A percentile compares a stretch with the other conserved stretches of the same genome.
Conservation (phyloP, 1,284 basidiomycete genomes). For the Microbotryum silenes-acaulis region DNA sequence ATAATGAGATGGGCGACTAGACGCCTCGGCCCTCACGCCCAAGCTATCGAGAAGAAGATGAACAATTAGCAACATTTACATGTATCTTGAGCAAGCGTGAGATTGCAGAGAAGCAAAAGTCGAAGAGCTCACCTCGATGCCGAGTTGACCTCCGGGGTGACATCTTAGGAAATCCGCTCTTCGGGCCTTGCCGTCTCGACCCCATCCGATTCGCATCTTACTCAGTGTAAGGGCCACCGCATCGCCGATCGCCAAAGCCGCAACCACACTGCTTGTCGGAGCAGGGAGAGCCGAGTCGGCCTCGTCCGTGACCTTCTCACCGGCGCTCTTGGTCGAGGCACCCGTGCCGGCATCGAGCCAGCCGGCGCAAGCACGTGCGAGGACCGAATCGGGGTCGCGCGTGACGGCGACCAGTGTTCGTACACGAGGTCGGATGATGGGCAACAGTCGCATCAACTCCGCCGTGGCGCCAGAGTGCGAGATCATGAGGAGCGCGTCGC, state of each 20-base stretch:
- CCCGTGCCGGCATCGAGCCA: conserved; percentile 39
- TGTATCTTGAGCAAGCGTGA: background rate
- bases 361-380: conserved; percentile 38
- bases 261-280: conserved; percentile 41
- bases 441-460: conserved; percentile 40
- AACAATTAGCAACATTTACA: background rate
- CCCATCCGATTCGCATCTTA: conserved; percentile 30
- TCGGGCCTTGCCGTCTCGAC: conserved; percentile 29
- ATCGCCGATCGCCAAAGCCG: conserved; percentile 43
- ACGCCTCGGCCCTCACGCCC: conserved; percentile 25
- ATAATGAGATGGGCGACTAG: no score
- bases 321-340: conserved; percentile 26
- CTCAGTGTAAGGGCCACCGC: conserved; percentile 38
- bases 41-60: conserved; percentile 9
- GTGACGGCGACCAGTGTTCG: conserved; percentile 40
- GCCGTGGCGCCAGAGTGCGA: conserved; percentile 42
- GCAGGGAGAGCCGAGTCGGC: conserved; percentile 38
- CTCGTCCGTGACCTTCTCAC: conserved; percentile 30
- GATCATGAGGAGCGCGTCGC: conserved; percentile 40
- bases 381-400: conserved; percentile 36
- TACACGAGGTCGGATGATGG: conserved; percentile 37
- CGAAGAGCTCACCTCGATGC: conserved; percentile 25
- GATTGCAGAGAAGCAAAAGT: background rate
- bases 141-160: conserved; percentile 42
- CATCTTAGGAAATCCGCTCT: conserved; percentile 37